Conservation (phyloP, 1,284 basidiomycete species). For the Apiotrichum siamense region DNA sequence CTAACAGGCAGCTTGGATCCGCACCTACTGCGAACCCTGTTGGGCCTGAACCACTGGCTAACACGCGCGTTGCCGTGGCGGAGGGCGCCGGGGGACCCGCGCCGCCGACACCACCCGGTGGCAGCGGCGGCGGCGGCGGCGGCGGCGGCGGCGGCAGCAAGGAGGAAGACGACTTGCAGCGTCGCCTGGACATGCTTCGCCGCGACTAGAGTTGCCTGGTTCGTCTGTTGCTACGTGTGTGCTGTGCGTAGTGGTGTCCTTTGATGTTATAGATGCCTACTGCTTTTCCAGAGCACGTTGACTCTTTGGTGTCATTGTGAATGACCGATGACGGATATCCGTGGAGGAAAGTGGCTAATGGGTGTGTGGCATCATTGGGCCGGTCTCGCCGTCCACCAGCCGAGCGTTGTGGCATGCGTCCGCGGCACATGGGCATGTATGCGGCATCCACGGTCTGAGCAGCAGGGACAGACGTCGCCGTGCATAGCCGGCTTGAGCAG, state of each 20-base stretch:
- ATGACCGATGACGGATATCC: too few species aligned
- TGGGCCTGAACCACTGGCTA: slow-evolving; percentile 57
- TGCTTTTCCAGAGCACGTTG: too few species aligned
- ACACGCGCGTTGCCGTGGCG: slow-evolving; percentile 69
- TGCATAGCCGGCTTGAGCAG: too few species aligned
- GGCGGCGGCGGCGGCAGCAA: slow-evolving; percentile 53
- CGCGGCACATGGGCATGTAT: too few species aligned
- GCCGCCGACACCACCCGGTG: slow-evolving; percentile 32
- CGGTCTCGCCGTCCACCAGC: too few species aligned
- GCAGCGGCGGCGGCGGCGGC: too few species aligned
- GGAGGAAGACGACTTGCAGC: slow-evolving; percentile 84
- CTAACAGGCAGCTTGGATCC: slow-evolving; percentile 59
- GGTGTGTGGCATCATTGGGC: too few species aligned
- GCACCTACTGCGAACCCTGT: slow-evolving; percentile 66
- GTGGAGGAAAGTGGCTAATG: too few species aligned
- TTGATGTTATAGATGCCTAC: not conserved
- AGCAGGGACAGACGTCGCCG: too few species aligned
- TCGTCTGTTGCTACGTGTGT: not conserved
- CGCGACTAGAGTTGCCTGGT: slow-evolving; percentile 25
- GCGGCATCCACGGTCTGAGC: too few species aligned
- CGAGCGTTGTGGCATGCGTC: too few species aligned
- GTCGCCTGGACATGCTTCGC: slow-evolving; percentile 73
- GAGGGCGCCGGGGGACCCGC: slow-evolving; percentile 53
- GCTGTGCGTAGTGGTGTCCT: not conserved
- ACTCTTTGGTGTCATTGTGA: too few species aligned